A percentile compares a stretch with the other conserved stretches of the same genome.
Evolutionary conservation across 2,329 filamentous ascomycete species (phyloP).

Genomic region (Herpotrichia juniperi): DNA sequence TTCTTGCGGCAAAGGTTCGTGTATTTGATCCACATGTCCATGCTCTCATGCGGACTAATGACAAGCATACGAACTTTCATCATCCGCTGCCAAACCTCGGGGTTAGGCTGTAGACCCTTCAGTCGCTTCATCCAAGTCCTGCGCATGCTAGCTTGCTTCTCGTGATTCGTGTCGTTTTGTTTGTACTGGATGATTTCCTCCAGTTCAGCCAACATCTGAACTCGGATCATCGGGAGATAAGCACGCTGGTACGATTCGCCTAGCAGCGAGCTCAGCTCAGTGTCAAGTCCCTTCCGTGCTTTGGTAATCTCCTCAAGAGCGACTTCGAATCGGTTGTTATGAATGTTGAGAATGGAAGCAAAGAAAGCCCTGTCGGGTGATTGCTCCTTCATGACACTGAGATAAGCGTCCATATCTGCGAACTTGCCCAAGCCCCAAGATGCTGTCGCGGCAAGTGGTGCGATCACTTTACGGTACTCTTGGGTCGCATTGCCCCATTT

Average conservation of each 20-base stretch:
- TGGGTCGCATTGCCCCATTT: slow-evolving; percentile 90
- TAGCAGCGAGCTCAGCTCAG: slow-evolving; percentile 93
- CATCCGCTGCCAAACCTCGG: slow-evolving; percentile 99
- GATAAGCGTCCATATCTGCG: slow-evolving; percentile 97
- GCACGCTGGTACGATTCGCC: slow-evolving; percentile 98
- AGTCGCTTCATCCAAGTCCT: slow-evolving; percentile 95
- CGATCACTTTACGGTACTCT: slow-evolving; percentile 89
- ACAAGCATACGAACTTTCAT: slow-evolving; percentile 92
- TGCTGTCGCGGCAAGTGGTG: slow-evolving; percentile 90
- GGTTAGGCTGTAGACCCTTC: slow-evolving; percentile 93
- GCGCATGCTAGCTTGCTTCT: slow-evolving; percentile 89
- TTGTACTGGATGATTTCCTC: slow-evolving; percentile 99
- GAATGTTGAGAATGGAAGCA: slow-evolving; percentile 90
- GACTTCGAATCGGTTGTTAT: slow-evolving; percentile 94
- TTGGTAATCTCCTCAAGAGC: slow-evolving; percentile 88
- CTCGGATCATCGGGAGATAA: slow-evolving; percentile 95
- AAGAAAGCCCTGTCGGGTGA: slow-evolving; percentile 98
- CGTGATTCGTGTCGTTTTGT: slow-evolving; percentile 77
- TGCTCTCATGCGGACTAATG: slow-evolving; percentile 88
- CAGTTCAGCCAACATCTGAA: slow-evolving; percentile 98
- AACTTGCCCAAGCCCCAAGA: slow-evolving; percentile 97
- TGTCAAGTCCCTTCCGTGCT: slow-evolving; percentile 90
- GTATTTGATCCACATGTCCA: slow-evolving; percentile 99
- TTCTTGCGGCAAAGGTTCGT: slow-evolving; percentile 98
- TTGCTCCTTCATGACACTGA: slow-evolving; percentile 90